Conservation (phyloP, 2,329 filamentous ascomycete species). For the Aspergillus fructus region DNA sequence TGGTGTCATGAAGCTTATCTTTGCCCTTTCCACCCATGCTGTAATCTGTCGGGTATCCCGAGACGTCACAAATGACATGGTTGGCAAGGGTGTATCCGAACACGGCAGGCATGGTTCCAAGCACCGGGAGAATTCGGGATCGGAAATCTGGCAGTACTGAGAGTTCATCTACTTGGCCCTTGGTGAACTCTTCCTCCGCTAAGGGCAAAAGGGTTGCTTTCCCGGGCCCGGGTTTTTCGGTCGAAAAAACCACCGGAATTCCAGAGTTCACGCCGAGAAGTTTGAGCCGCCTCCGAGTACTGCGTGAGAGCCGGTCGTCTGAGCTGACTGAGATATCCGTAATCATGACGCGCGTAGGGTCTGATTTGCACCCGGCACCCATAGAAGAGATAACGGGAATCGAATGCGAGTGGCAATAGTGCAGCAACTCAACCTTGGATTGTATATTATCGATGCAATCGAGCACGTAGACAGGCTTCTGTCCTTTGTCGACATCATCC, state of each 20-base stretch:
- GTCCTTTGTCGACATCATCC: conserved; percentile 43
- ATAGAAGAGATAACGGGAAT: conserved; percentile 89
- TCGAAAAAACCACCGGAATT: conserved; percentile 89
- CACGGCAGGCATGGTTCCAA: conserved; percentile 96
- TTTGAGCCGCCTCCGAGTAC: conserved; percentile 77
- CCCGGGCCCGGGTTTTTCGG: conserved; percentile 82
- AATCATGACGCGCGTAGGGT: conserved; percentile 78
- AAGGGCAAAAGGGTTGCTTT: conserved; percentile 88
- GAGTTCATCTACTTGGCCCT: conserved; percentile 81
- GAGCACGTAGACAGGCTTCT: conserved; percentile 78
- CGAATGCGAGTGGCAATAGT: conserved; percentile 77
- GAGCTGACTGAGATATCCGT: conserved; percentile 86
- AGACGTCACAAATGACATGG: conserved; percentile 80
- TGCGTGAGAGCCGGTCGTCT: conserved; percentile 84
- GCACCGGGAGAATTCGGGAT: conserved; percentile 87
- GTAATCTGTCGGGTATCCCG: conserved; percentile 76
- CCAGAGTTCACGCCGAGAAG: conserved; percentile 74
- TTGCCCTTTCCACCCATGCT: conserved; percentile 77
- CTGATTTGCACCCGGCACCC: conserved; percentile 93
- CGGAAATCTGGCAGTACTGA: conserved; percentile 90
- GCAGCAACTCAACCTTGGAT: conserved; percentile 85
- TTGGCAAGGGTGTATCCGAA: conserved; percentile 93
- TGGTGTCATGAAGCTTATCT: conserved; percentile 88
- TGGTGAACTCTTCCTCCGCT: conserved; percentile 80
- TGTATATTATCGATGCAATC: conserved; percentile 99